Evolutionary conservation across 2,329 filamentous ascomycete genomes (phyloP), one percentile per base, ranked within the genome.

Genomic region (Coniochaeta prunicola): DNA sequence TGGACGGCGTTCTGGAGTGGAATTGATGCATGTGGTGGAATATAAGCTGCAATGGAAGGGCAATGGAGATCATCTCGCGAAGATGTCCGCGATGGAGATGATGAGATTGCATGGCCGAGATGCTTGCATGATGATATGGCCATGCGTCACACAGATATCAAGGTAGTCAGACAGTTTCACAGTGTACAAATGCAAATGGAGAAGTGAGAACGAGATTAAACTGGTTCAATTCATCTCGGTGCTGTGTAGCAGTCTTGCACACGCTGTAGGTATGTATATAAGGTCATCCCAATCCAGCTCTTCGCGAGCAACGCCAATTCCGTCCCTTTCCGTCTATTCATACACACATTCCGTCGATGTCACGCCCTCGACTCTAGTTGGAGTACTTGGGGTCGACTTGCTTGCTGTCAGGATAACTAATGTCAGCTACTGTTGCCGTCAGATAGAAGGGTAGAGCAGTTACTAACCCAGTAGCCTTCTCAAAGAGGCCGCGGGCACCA

Each of bases 391-490:
- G 58, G 61, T 69, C 61, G 59, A 76, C 68, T 57, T 74, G 67
- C 61, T 73, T 75, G 53, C 73, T 74, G 57, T 60, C 42, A 3
- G 45, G 40, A 7, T n/a, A 10, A 56, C 36, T 15, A 1, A 50
- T 24, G 19, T 33, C 2, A 21, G n/a, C n/a, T 34, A 53, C 36
- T 38, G 36, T n/a, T n/a, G 15, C 9, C 33, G 31, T 33, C 12
- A 33, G 6, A 33, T 33, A 33, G 36, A 38, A n/a, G 17, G n/a
- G n/a, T n/a, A n/a, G n/a, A n/a, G n/a, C n/a, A n/a, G n/a, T n/a
- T 38, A 21, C 10, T 13, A 66, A 74, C 71, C 73, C 74, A 28
- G 74, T 74, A 5, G 63, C 36, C 68, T 76, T 76, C 68, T 76
- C 74, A 59, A 71, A 73, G 17, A 62, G 59, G 17, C 60, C 58